phyloP scores from a whole-genome alignment of 2,329 filamentous ascomycete species.

The Dryadomyces sulphureus region DNA sequence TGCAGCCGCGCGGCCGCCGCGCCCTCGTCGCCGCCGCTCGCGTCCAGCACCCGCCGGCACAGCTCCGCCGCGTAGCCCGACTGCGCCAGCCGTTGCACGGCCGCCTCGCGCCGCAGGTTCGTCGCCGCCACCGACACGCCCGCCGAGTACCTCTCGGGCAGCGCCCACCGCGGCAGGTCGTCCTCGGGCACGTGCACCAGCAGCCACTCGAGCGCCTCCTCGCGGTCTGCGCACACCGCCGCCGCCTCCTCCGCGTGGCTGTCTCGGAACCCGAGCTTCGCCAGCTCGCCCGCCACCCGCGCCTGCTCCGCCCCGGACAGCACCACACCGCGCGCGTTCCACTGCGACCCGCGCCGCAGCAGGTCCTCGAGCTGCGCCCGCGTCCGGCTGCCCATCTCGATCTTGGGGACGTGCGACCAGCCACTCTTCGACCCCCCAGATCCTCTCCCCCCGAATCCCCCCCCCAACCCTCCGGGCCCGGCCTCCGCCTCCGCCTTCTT shows the following conservation, averaged over 20 bases:
- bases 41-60: slow-evolving; percentile 63
- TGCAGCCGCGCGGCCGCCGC: slow-evolving; percentile 71
- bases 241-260: slow-evolving; percentile 84
- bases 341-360: slow-evolving; percentile 62
- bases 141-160: slow-evolving; percentile 83
- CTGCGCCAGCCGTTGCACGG: slow-evolving; percentile 66
- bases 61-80: slow-evolving; percentile 78
- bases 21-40: slow-evolving; percentile 55
- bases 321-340: slow-evolving; percentile 68
- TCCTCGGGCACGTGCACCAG: slow-evolving; percentile 95
- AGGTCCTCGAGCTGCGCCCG: slow-evolving; percentile 66
- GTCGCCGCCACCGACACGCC: slow-evolving; percentile 76
- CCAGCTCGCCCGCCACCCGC: slow-evolving; percentile 56
- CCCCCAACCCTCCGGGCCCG: slow-evolving; percentile 1
- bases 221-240: slow-evolving; percentile 74
- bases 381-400: slow-evolving; percentile 80
- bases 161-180: slow-evolving; percentile 80
- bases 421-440: slow-evolving; percentile 31
- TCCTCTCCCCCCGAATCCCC: slow-evolving; percentile 14
- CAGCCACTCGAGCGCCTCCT: slow-evolving; percentile 91
- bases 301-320: slow-evolving; percentile 44
- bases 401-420: slow-evolving; percentile 75
- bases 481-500: slow-evolving; percentile 18
- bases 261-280: slow-evolving; percentile 68
- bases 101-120: slow-evolving; percentile 66